Conservation (phyloP, 441 rosid species). For the Adansonia madagascariensis region DNA sequence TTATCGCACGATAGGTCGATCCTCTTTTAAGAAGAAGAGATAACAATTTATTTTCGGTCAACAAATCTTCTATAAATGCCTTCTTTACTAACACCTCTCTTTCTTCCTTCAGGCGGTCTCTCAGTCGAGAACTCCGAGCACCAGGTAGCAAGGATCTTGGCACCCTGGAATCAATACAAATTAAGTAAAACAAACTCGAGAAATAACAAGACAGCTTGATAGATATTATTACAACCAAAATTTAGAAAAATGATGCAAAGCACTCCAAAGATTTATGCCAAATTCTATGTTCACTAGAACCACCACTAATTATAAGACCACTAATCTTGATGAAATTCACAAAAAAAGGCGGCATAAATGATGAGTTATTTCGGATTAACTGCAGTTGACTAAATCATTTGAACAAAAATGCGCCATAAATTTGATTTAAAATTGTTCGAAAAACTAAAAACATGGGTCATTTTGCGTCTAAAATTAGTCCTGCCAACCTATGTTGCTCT, state of each 20-base stretch:
- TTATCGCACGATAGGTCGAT: conserved; percentile 51
- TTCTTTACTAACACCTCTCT: conserved; percentile 88
- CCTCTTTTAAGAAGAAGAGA: conserved; percentile 61
- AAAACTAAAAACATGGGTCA: conserved; percentile 10
- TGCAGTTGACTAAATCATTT: neutral
- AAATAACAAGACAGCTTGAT: conserved; percentile 20
- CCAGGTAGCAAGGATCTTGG: conserved; percentile 94
- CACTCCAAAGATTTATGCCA: neutral
- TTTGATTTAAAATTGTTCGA: neutral
- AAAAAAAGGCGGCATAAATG: neutral
- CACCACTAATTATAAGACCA: neutral
- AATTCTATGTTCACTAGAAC: neutral
- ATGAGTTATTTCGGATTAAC: neutral
- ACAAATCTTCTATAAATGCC: conserved; percentile 88
- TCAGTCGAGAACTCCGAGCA: conserved; percentile 91
- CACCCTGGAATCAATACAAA: conserved; percentile 63
- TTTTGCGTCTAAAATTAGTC: neutral
- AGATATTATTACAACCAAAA: conserved; percentile 3
- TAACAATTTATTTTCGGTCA: conserved; percentile 67
- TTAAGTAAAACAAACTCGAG: conserved; percentile 33
- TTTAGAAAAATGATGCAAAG: conserved; percentile 21
- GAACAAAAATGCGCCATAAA: neutral
- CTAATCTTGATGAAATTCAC: neutral
- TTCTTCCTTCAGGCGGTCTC: conserved; percentile 91
- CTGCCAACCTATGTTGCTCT: no score